Conservation (phyloP, 192 early-diverging fungal species). For the Ramicandelaber brevisporus region DNA sequence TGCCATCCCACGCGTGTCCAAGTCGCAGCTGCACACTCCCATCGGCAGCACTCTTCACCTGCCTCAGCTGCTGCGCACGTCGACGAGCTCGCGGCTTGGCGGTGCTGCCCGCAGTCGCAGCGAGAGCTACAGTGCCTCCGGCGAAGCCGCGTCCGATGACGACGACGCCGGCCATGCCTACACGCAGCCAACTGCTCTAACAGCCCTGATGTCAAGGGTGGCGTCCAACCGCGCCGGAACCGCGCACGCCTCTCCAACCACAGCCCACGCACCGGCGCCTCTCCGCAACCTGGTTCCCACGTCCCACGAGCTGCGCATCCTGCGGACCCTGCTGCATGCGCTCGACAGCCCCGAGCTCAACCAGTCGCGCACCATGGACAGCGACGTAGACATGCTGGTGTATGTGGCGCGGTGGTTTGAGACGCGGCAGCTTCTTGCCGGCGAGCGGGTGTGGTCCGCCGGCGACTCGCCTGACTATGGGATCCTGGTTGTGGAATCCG, state of each 20-base stretch:
- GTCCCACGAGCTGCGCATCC: constrained; percentile 6
- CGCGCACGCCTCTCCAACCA: too few relatives aligned
- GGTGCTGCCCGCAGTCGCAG: constrained; percentile 12
- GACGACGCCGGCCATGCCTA: constrained; percentile 12
- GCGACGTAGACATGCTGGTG: constrained; percentile 23
- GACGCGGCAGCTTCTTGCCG: constrained; percentile 20
- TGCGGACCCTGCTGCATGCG: constrained; percentile 26
- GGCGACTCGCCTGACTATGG: constrained; percentile 27
- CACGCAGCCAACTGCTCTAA: constrained; percentile 4
- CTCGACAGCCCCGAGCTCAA: constrained; percentile 30
- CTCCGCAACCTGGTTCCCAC: constrained; percentile 1
- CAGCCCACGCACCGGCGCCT: not conserved
- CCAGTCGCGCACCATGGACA: constrained; percentile 3
- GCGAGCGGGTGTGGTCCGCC: constrained; percentile 35
- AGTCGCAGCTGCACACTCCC: not conserved
- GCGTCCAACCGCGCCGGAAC: too few relatives aligned
- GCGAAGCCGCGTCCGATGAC: not conserved
- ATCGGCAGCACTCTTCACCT: constrained; percentile 6
- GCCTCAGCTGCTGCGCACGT: constrained; percentile 9
- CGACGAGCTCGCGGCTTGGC: constrained; percentile 6
- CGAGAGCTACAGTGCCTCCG: constrained; percentile 10
- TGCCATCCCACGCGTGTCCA: constrained; percentile 3
- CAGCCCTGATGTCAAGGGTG: too few relatives aligned
- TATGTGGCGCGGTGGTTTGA: constrained; percentile 37
- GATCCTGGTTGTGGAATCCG: constrained; percentile 54